These are phyloP conservation scores for Geotrichum klebahnii DNA, from an alignment of 1,139 yeast species.

Conservation along the genomic window DNA sequence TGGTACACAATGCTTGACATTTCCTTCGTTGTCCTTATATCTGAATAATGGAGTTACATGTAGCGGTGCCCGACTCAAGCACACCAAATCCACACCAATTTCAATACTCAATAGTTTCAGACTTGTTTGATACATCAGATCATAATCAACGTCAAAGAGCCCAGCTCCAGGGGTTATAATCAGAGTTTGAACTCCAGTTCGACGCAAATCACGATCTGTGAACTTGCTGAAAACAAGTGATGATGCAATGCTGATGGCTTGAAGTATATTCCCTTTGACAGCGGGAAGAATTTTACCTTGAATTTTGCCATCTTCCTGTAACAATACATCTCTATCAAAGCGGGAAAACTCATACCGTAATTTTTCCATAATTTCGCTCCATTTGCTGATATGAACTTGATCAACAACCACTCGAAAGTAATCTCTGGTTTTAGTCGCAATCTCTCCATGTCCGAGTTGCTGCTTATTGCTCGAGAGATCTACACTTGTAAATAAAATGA, in stretches of 20 bases:
- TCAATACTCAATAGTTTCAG: constrained; percentile 72
- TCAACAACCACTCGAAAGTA: constrained; percentile 93
- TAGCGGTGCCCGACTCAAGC: constrained; percentile 84
- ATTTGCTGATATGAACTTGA: constrained; percentile 74
- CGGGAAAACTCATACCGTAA: constrained; percentile 79
- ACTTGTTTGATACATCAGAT: constrained; percentile 69
- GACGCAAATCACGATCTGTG: constrained; percentile 78
- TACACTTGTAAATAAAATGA: constrained; percentile 80
- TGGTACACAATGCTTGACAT: constrained; percentile 64
- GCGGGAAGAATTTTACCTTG: constrained; percentile 62
- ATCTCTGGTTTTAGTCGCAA: constrained; percentile 65
- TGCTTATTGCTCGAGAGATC: constrained; percentile 47
- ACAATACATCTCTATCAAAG: constrained; percentile 69
- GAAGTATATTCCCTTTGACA: constrained; percentile 81
- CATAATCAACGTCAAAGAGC: constrained; percentile 83
- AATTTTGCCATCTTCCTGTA: constrained; percentile 41
- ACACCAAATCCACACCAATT: constrained; percentile 80
- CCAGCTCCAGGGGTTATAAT: constrained; percentile 92
- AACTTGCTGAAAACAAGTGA: constrained; percentile 76
- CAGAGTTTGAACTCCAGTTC: constrained; percentile 80
- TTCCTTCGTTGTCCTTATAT: constrained; percentile 47
- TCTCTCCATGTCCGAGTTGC: constrained; percentile 56
- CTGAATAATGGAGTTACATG: constrained; percentile 89
- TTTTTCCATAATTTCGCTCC: constrained; percentile 90
- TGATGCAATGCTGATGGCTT: constrained; percentile 80